These are phyloP conservation scores for Saccharum spontaneum DNA, from an alignment of 176 grass and related monocot species.

Conservation along the genomic window DNA sequence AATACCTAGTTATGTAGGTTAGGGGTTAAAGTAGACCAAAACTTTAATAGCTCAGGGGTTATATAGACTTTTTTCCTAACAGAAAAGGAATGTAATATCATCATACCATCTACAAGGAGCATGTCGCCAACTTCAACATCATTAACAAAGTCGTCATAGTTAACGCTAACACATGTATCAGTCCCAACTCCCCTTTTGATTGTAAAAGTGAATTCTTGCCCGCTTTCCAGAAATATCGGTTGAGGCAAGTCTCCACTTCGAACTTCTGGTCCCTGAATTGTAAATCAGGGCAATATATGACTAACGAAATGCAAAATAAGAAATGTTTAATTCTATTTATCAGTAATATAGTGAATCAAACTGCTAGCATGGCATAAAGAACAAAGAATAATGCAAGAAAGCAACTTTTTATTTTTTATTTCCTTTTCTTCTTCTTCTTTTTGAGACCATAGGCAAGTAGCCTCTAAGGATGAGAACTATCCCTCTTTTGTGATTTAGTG, in stretches of 20 bases:
- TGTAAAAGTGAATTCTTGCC: slow-evolving; percentile 88
- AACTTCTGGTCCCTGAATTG: slow-evolving; percentile 87
- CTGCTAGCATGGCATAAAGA: neutral
- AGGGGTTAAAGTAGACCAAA: neutral
- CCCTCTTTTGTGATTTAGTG: slow-evolving; percentile 7
- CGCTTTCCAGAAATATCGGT: slow-evolving; percentile 57
- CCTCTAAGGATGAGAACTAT: neutral
- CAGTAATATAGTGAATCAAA: slow-evolving; percentile 18
- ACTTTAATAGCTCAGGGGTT: neutral
- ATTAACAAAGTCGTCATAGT: slow-evolving; percentile 93
- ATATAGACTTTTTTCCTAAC: neutral
- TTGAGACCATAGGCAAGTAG: neutral
- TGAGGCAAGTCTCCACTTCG: slow-evolving; percentile 95
- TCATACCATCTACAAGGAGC: slow-evolving; percentile 91
- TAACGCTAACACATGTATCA: slow-evolving; percentile 92
- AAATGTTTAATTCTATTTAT: slow-evolving; percentile 7
- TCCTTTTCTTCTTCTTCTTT: too few species aligned
- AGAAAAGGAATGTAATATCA: slow-evolving; percentile 7
- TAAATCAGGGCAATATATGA: slow-evolving; percentile 34
- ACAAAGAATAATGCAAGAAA: slow-evolving; percentile 25
- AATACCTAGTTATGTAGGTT: neutral
- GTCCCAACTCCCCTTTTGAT: slow-evolving; percentile 85
- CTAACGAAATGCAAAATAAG: slow-evolving; percentile 9
- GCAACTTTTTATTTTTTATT: neutral
- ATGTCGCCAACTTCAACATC: slow-evolving; percentile 97